These are phyloP conservation scores for Trametes hirsuta DNA, from an alignment of 1,284 basidiomycete genomes.

Conservation along the genomic window DNA sequence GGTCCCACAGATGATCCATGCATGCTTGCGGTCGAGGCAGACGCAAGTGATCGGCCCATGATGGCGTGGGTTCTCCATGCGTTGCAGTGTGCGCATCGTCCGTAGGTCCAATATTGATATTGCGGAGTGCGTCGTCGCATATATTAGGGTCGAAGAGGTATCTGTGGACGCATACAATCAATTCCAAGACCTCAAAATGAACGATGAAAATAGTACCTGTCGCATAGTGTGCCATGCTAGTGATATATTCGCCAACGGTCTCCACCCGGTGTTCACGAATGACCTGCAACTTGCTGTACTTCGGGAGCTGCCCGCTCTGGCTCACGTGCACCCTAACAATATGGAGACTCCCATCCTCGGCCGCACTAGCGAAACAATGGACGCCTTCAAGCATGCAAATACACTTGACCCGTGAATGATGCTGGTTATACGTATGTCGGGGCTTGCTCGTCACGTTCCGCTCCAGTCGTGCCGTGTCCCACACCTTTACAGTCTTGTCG, in stretches of 20 bases:
- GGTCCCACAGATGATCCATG: constrained; percentile 91
- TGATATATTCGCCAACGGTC: constrained; percentile 73
- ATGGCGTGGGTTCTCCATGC: constrained; percentile 84
- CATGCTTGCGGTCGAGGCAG: constrained; percentile 79
- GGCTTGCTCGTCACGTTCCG: constrained; percentile 81
- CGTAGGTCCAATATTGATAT: constrained; percentile 86
- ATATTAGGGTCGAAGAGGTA: constrained; percentile 74
- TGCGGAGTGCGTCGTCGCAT: constrained; percentile 81
- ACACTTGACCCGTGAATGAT: constrained; percentile 79
- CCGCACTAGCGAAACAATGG: constrained; percentile 89
- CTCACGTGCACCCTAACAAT: constrained; percentile 80
- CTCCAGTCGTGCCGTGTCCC: constrained; percentile 82
- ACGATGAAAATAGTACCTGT: constrained; percentile 52
- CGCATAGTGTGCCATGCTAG: constrained; percentile 76
- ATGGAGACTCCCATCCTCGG: constrained; percentile 85
- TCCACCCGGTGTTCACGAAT: constrained; percentile 77
- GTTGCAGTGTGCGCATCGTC: constrained; percentile 78
- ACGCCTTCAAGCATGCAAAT: constrained; percentile 83
- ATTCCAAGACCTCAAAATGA: not conserved
- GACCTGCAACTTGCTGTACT: constrained; percentile 79
- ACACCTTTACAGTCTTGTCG: constrained; percentile 84
- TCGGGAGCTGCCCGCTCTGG: constrained; percentile 66
- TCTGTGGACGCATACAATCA: constrained; percentile 43
- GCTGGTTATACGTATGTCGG: constrained; percentile 76
- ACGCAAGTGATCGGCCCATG: constrained; percentile 86